Evolutionary conservation across 2,329 filamentous ascomycete genomes (phyloP), one percentile per base, ranked within the genome.

Genomic region (Huntiella omanensis): DNA sequence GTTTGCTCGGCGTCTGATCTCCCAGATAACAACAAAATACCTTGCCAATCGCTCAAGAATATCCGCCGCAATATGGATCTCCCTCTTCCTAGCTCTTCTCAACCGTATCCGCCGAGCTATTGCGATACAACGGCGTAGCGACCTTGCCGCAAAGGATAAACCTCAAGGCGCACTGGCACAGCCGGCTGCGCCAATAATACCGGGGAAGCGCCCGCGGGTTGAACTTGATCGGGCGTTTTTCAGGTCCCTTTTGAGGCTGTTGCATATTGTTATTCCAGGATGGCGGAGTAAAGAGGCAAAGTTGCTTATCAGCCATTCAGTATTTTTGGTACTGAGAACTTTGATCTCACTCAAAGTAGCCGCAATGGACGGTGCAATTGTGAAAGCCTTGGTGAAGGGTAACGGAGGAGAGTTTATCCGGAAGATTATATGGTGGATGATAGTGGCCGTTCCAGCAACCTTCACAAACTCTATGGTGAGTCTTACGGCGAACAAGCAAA

Each of bases 401-500:
- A 91, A 80, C 54, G 91, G 88, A 12, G 83, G 77, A 60, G 86
- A 93, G 53, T 98, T 98, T 54, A 58, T 96, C 55, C 77, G 79
- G 54, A 78, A 85, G 0, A 77, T 98, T 55, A 74, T 92, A 4
- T 95, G 88, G 86, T 98, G 91, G 91, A 98, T 98, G 91, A 61
- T 88, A 47, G 91, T 98, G 53, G 88, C 91, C 19, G 72, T 98
- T 12, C 91, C 91, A 7, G 91, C 91, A 1, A 96, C 91, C 0
- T 95, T 96, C 60, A 98, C 91, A 36, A 98, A 98, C 62, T 95
- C 87, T 1, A 98, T 98, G 91, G 83, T 91, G 62, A 61, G 74
- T 60, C 33, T 6, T 5, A 3, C 5, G 2, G 7, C 3, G 4
- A 1, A 6, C 11, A 4, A n/a, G 39, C 13, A 28, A 12, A 8